These are phyloP conservation scores for Sambucus nigra DNA, from an alignment of 129 eudicot genomes.

Conservation along the genomic window DNA sequence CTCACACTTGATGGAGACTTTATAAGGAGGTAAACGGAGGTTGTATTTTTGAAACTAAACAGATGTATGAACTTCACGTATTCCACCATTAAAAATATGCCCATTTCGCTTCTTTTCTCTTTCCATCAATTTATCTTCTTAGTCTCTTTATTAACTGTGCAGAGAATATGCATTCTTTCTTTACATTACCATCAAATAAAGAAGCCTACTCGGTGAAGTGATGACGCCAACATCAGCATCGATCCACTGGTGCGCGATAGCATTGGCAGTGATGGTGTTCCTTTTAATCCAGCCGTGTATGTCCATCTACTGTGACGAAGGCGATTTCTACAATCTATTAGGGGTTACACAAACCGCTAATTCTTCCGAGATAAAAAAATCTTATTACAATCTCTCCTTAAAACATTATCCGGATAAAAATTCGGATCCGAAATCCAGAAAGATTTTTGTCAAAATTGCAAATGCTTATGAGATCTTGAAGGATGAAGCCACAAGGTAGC, in stretches of 20 bases:
- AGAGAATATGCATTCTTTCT: no score
- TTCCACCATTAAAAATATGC: no score
- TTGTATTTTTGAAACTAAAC: no score
- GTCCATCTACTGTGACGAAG: slow-evolving; percentile 94
- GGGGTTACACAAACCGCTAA: slow-evolving; percentile 91
- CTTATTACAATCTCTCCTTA: slow-evolving; percentile 93
- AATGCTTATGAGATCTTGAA: slow-evolving; percentile 99
- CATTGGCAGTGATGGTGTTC: slow-evolving; percentile 25
- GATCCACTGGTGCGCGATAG: slow-evolving; percentile 43
- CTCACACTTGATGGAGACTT: no score
- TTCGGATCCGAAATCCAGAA: slow-evolving; percentile 92
- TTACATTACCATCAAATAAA: no score
- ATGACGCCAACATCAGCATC: slow-evolving; percentile 40
- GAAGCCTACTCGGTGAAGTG: no score
- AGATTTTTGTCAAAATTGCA: slow-evolving; percentile 81
- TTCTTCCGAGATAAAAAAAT: slow-evolving; percentile 83
- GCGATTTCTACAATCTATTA: slow-evolving; percentile 93
- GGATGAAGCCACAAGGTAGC: no score
- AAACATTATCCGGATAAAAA: slow-evolving; percentile 93
- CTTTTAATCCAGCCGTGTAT: slow-evolving; percentile 57
- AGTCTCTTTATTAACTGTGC: no score
- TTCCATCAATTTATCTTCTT: no score
- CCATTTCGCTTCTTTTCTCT: no score
- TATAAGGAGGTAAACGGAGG: no score
- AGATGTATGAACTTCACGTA: no score